Conservation (phyloP, 495 filamentous ascomycete genomes). For the Trichocladium antarcticum region DNA sequence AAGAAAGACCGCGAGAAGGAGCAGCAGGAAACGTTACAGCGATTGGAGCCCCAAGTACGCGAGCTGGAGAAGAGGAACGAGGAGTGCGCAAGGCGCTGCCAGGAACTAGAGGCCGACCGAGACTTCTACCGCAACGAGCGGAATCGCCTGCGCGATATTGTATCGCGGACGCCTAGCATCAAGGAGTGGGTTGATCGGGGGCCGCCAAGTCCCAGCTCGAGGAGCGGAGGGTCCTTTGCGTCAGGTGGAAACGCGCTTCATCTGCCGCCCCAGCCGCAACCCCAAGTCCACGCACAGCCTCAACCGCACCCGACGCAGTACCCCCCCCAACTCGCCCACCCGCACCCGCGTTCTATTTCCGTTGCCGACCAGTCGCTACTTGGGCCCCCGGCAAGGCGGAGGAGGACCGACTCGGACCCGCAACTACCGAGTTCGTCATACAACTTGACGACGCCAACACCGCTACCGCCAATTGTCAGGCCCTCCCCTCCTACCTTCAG, state of each 20-base stretch:
- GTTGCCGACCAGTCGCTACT: constrained; percentile 26
- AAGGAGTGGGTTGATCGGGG: constrained; percentile 39
- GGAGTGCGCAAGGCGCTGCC: constrained; percentile 33
- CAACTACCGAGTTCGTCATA: constrained; percentile 30
- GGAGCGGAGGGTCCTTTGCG: constrained; percentile 24
- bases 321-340: constrained; percentile 10
- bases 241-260: constrained; percentile 24
- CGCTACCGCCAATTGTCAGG: constrained; percentile 28
- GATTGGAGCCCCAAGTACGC: constrained; percentile 48
- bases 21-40: constrained; percentile 50
- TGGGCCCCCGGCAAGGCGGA: constrained; percentile 35
- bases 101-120: constrained; percentile 40
- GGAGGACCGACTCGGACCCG: constrained; percentile 36
- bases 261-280: constrained; percentile 10
- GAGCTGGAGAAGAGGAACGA: constrained; percentile 36
- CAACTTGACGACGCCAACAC: constrained; percentile 20
- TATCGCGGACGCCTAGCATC: constrained; percentile 42
- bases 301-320: constrained; percentile 14
- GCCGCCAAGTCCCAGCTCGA: constrained; percentile 37
- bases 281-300: constrained; percentile 11
- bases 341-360: constrained; percentile 17
- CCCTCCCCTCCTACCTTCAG: constrained; percentile 18
- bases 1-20: constrained; percentile 83
- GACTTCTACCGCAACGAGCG: constrained; percentile 44
- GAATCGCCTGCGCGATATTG: constrained; percentile 55